These are phyloP conservation scores for Boletus pseudo-olivaceus DNA, from an alignment of 768 basidiomycete genomes.

Conservation along the genomic window DNA sequence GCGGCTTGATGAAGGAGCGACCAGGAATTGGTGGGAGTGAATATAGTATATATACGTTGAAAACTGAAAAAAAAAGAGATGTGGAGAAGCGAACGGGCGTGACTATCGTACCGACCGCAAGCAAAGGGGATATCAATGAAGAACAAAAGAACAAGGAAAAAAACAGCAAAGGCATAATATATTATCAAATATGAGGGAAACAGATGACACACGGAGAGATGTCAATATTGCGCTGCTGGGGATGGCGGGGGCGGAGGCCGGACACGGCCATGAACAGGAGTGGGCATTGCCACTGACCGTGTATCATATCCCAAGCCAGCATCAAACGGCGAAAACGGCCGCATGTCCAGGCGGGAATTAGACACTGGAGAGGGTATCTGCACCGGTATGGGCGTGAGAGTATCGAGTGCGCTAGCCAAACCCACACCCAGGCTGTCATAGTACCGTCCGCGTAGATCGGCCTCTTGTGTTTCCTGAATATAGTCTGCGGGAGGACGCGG, in stretches of 20 bases:
- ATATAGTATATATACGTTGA: background rate
- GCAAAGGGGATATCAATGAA: constrained; percentile 5
- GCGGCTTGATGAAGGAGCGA: background rate
- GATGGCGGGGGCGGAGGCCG: constrained; percentile 10
- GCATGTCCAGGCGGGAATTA: constrained; percentile 32
- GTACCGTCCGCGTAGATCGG: constrained; percentile 55
- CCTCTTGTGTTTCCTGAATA: constrained; percentile 77
- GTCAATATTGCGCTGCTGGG: constrained; percentile 13
- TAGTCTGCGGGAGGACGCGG: constrained; percentile 78
- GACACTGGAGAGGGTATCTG: constrained; percentile 13
- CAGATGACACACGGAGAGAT: background rate
- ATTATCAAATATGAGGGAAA: constrained; percentile 15
- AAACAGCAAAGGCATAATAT: constrained; percentile 7
- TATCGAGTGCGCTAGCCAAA: constrained; percentile 33
- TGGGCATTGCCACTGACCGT: constrained; percentile 4
- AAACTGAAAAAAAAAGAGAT: background rate
- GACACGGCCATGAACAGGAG: background rate
- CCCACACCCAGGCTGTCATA: constrained; percentile 25
- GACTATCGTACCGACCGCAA: background rate
- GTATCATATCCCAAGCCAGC: constrained; percentile 25
- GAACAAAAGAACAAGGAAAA: background rate
- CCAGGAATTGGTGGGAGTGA: background rate
- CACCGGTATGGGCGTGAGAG: constrained; percentile 21
- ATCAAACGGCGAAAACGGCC: constrained; percentile 49
- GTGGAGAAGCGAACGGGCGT: background rate